Percentiles rank a stretch among this genome's conserved stretches.
phyloP scores from a whole-genome alignment of 1,284 basidiomycete genomes.

The Pseudozyma hubeiensis region DNA sequence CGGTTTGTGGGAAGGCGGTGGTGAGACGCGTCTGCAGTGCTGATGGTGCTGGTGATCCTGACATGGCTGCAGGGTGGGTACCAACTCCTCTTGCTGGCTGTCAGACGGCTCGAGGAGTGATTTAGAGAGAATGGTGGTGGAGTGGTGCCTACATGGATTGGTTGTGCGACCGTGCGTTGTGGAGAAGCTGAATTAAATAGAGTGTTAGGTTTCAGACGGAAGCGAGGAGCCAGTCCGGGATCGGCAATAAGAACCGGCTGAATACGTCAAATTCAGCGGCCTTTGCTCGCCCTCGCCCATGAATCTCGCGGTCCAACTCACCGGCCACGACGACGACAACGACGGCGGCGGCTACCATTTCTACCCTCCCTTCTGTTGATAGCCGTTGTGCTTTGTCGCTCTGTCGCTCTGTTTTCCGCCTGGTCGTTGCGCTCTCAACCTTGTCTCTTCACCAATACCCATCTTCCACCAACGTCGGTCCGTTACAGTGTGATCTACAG shows the following conservation, averaged over 20 bases:
- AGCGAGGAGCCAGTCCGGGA: neutral
- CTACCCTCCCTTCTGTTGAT: too few relatives aligned
- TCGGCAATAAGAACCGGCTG: slow-evolving; percentile 3
- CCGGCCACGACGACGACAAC: neutral
- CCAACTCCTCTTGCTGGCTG: neutral
- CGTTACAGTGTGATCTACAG: too few relatives aligned
- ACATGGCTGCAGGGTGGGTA: slow-evolving; percentile 10
- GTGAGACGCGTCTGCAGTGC: slow-evolving; percentile 44
- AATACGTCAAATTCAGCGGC: neutral
- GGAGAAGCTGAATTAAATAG: too few relatives aligned
- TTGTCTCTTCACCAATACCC: too few relatives aligned
- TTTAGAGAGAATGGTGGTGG: too few relatives aligned
- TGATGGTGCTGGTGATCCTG: slow-evolving; percentile 28
- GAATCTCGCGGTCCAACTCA: neutral
- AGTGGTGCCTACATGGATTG: too few relatives aligned
- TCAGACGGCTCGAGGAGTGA: too few relatives aligned
- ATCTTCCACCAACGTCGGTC: too few relatives aligned
- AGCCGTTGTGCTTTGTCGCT: neutral
- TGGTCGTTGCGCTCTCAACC: neutral
- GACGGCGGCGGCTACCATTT: too few relatives aligned
- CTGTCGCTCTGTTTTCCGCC: neutral
- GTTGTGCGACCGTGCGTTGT: too few relatives aligned
- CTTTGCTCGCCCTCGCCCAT: neutral
- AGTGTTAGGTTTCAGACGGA: too few relatives aligned
- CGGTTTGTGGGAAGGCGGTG: slow-evolving; percentile 50